Conservation (phyloP, 2,329 filamentous ascomycete species). For the Xylariales sp. region DNA sequence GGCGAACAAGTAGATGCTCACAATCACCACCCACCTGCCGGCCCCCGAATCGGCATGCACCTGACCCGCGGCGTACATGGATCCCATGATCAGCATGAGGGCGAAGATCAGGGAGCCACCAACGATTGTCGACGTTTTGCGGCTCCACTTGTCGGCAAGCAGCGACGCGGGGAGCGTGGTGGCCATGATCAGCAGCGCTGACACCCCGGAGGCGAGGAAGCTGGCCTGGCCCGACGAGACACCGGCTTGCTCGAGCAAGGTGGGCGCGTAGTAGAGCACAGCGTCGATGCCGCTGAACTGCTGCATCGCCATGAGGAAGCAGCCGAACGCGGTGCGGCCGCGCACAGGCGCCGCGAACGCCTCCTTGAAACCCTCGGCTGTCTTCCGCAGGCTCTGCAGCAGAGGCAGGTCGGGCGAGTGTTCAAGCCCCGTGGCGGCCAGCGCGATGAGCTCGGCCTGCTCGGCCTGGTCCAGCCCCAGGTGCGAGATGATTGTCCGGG, state of each 20-base stretch:
- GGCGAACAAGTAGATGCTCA: constrained; percentile 46
- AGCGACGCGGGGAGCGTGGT: constrained; percentile 46
- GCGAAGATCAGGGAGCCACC: constrained; percentile 45
- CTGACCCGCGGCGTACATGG: constrained; percentile 39
- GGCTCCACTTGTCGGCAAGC: constrained; percentile 51
- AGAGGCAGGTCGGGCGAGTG: not conserved
- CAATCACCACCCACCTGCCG: constrained; percentile 46
- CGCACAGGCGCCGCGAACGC: constrained; percentile 5
- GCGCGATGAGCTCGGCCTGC: not conserved
- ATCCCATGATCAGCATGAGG: constrained; percentile 49
- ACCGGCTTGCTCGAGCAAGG: constrained; percentile 11
- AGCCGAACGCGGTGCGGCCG: constrained; percentile 5
- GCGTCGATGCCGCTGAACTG: constrained; percentile 13
- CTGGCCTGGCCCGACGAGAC: constrained; percentile 4
- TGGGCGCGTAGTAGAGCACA: constrained; percentile 11
- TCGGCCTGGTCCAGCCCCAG: constrained; percentile 6
- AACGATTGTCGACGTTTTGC: constrained; percentile 46
- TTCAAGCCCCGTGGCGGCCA: not conserved
- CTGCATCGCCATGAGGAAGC: constrained; percentile 11
- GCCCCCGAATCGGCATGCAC: constrained; percentile 32
- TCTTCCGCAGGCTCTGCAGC: not conserved
- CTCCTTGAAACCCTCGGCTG: not conserved
- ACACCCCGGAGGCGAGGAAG: constrained; percentile 48
- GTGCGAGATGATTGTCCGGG: constrained; percentile 5
- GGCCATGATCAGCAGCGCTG: constrained; percentile 51